Percentiles rank a stretch among this genome's conserved stretches.
These are phyloP conservation scores for Daldinia eschscholtzii DNA, from an alignment of 2,329 filamentous ascomycete species.

Conservation along the genomic window DNA sequence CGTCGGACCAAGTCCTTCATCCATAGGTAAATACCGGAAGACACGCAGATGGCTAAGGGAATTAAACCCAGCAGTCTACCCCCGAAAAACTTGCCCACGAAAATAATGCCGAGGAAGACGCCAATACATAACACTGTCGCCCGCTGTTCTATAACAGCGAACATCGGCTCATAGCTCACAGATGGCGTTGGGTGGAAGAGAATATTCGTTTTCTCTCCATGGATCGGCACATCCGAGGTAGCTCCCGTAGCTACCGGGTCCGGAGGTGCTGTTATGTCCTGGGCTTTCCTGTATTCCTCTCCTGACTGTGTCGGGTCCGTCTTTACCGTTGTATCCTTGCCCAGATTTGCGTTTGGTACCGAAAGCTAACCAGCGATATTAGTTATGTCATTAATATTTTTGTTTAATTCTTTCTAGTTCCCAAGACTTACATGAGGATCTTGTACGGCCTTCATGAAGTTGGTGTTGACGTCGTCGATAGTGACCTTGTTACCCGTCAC, in stretches of 20 bases:
- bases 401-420: background rate
- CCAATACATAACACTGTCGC: constrained; percentile 77
- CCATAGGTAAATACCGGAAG: constrained; percentile 88
- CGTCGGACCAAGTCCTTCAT: constrained; percentile 86
- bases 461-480: constrained; percentile 83
- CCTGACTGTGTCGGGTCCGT: constrained; percentile 78
- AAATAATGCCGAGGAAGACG: constrained; percentile 79
- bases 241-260: constrained; percentile 84
- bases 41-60: constrained; percentile 77
- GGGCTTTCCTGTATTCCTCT: constrained; percentile 83
- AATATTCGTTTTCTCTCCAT: constrained; percentile 96
- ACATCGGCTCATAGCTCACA: constrained; percentile 91
- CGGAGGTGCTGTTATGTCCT: constrained; percentile 91
- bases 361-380: constrained; percentile 67
- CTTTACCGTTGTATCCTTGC: constrained; percentile 78
- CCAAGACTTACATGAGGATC: constrained; percentile 72
- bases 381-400: background rate
- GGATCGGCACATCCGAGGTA: constrained; percentile 94
- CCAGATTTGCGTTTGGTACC: constrained; percentile 89
- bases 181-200: constrained; percentile 95
- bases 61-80: constrained; percentile 81
- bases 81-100: constrained; percentile 84
- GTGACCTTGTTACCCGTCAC: constrained; percentile 87
- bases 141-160: constrained; percentile 77
- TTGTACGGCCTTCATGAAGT: constrained; percentile 76